Evolutionary conservation across 1,139 yeast genomes (phyloP), one percentile per base, ranked within the genome.

Genomic region (Taphrina communis): DNA sequence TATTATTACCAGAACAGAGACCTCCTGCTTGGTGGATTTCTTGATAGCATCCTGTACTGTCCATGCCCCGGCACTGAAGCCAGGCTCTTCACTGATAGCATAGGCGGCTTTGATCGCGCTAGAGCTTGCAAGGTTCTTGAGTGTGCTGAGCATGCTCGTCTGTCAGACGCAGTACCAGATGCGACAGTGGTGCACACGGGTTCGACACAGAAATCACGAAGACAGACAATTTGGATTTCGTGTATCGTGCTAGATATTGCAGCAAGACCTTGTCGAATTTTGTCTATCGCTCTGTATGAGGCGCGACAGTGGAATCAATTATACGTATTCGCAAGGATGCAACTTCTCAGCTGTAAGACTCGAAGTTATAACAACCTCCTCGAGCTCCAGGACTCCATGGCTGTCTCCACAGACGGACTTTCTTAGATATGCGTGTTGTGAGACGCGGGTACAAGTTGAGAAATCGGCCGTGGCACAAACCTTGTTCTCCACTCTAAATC

Each of bases 31-130:
- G 1, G 77, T 72, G 38, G 85, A 80, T 72, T 86, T 86, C 66
- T 85, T 87, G 74, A 88, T 89, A 39, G 96, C 98, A 1, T 94
- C 91, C 74, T 86, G 90, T 0, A 94, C 85, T 11, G 86, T 78
- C 98, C 98, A 94, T 19, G 96, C 91, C 42, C 91, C 96, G 6
- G 89, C 83, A 1, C 82, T 82, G 76, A 93, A 90, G 7, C 90
- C 80, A 0, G 96, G 89, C 71, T 89, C 86, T 6, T 87, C 84
- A 73, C 92, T 88, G 55, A 90, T 87, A 51, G 87, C 82, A 77
- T 93, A 94, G 12, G 59, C 61, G n/a, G 67, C 44, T 35, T 63
- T 63, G 67, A 63, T 63, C n/a, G 61, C 61, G 41, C 55, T 44
- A 12, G 67, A 44, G 25, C 36, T 44, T 8, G 67, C 46, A 9